Conservation (phyloP, 1,284 basidiomycete genomes). For the Ganoderma boninense region DNA sequence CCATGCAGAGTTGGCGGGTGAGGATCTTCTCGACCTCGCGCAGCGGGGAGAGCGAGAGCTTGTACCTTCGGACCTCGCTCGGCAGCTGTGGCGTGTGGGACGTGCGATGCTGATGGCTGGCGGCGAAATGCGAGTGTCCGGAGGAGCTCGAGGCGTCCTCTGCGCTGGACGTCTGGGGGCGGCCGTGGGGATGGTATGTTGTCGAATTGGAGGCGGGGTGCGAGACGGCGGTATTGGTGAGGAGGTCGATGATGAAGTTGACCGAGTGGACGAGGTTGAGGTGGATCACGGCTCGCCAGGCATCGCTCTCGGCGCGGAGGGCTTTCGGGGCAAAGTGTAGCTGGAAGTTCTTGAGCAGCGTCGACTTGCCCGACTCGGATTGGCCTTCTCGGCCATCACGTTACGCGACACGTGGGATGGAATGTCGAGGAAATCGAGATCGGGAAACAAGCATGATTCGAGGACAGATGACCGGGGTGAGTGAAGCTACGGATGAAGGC, state of each 20-base stretch:
- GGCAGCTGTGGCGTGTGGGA: conserved; percentile 24
- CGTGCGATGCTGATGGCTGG: conserved; percentile 6
- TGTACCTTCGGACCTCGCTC: conserved; percentile 52
- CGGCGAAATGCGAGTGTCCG: background rate
- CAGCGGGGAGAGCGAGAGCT: conserved; percentile 58
- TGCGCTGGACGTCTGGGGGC: background rate
- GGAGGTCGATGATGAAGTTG: conserved; percentile 61
- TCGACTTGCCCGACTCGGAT: conserved; percentile 72
- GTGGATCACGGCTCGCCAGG: conserved; percentile 68
- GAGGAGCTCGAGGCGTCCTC: conserved; percentile 15
- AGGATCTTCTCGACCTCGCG: conserved; percentile 61
- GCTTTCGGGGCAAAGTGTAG: conserved; percentile 64
- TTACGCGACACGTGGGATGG: background rate
- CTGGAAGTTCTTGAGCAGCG: conserved; percentile 70
- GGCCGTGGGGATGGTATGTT: conserved; percentile 7
- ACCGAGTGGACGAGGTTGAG: conserved; percentile 68
- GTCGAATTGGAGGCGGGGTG: conserved; percentile 7
- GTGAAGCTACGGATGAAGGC: background rate
- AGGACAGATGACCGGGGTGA: background rate
- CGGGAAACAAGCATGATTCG: background rate
- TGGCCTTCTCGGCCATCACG: conserved; percentile 51
- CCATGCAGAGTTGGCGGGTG: conserved; percentile 37
- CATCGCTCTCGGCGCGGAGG: conserved; percentile 60
- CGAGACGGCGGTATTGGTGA: conserved; percentile 31
- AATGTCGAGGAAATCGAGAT: background rate